These are phyloP conservation scores for Haemoproteus tartakovskyi DNA, from an alignment of 169 alveolate genomes.

Conservation along the genomic window DNA sequence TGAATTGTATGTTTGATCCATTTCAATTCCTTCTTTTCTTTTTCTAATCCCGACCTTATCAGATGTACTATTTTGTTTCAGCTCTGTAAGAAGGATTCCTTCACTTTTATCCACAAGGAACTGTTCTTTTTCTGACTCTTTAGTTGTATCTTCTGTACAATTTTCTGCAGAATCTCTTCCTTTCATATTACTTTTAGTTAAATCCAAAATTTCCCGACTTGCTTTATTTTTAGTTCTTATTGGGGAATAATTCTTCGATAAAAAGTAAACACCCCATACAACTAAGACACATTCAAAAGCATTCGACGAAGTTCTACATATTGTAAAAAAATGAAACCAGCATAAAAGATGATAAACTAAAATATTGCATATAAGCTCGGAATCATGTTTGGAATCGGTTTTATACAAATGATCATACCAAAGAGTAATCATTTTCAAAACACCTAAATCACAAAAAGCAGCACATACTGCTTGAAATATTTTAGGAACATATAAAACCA, in stretches of 20 bases:
- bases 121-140: too few species aligned
- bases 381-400: background rate
- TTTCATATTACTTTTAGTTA: too few species aligned
- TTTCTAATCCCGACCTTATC: too few species aligned
- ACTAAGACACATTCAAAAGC: conserved; percentile 61
- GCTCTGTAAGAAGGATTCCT: too few species aligned
- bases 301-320: conserved; percentile 65
- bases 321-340: conserved; percentile 63
- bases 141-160: too few species aligned
- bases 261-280: conserved; percentile 64
- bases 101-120: too few species aligned
- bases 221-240: too few species aligned
- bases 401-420: conserved; percentile 25
- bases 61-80: too few species aligned
- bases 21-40: too few species aligned
- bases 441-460: conserved; percentile 68
- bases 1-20: too few species aligned
- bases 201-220: too few species aligned
- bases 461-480: conserved; percentile 70
- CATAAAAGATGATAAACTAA: conserved; percentile 33
- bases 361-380: conserved; percentile 1
- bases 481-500: conserved; percentile 68
- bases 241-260: conserved; percentile 46
- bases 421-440: conserved; percentile 33
- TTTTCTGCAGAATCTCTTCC: too few species aligned